These are phyloP conservation scores for Fraxinus nigra DNA, from an alignment of 305 asterid species.

Conservation along the genomic window DNA sequence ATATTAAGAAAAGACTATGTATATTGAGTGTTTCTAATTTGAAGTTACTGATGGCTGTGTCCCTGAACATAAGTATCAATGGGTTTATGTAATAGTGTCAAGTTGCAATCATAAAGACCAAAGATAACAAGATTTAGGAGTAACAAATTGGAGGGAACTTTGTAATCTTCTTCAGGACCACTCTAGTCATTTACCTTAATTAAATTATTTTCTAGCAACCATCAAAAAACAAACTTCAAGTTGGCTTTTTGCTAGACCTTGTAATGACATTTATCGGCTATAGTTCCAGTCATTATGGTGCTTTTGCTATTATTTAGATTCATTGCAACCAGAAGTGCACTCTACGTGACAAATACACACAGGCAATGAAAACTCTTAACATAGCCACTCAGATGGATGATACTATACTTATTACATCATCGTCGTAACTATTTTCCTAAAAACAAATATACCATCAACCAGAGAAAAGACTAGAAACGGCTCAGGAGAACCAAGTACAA, in stretches of 20 bases:
- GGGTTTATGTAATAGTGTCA: not conserved
- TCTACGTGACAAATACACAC: not conserved
- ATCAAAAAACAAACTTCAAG: not conserved
- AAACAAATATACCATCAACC: not conserved
- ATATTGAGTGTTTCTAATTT: not conserved
- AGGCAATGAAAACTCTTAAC: not conserved
- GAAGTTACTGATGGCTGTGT: not conserved
- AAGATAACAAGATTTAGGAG: not conserved
- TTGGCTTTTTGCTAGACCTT: not conserved
- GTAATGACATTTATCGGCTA: not conserved
- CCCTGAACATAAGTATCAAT: not conserved
- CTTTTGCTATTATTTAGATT: not conserved
- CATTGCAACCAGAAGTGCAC: not conserved
- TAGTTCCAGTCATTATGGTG: not conserved
- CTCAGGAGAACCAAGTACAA: not conserved
- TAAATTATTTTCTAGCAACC: not conserved
- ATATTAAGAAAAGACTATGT: not conserved
- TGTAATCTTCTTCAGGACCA: not conserved
- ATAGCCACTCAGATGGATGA: not conserved
- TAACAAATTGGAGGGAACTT: not conserved
- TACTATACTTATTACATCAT: not conserved
- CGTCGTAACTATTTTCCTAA: not conserved
- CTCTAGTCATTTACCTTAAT: not conserved
- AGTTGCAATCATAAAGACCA: not conserved
- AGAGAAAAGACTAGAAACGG: not conserved